phyloP scores from a whole-genome alignment of 1,139 yeast species.

The Kluyveromyces sp. region DNA sequence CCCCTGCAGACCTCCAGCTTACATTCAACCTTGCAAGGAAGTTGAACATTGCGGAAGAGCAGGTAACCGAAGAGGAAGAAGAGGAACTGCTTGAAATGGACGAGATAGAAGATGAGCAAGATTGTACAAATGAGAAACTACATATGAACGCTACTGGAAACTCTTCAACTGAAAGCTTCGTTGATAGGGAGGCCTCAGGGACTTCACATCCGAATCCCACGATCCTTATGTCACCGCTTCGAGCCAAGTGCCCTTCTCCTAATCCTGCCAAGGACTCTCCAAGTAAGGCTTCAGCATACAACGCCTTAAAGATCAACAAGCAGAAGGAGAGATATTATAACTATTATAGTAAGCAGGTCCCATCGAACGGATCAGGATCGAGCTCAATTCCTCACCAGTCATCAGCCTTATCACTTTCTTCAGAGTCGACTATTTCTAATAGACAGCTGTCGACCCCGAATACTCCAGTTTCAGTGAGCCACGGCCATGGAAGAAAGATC shows the following conservation, averaged over 20 bases:
- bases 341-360: slow-evolving; percentile 24
- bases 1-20: slow-evolving; percentile 39
- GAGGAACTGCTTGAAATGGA: slow-evolving; percentile 2
- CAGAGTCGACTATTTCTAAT: slow-evolving; percentile 7
- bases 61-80: slow-evolving; percentile 13
- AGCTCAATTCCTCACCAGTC: slow-evolving; percentile 9
- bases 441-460: slow-evolving; percentile 11
- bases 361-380: slow-evolving; percentile 12
- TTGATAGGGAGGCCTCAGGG: slow-evolving; percentile 1
- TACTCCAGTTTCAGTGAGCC: slow-evolving; percentile 22
- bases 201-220: neutral
- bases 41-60: slow-evolving; percentile 18
- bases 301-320: slow-evolving; percentile 27
- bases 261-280: slow-evolving; percentile 5
- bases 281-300: slow-evolving; percentile 8
- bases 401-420: slow-evolving; percentile 12
- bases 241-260: slow-evolving; percentile 22
- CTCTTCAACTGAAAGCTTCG: neutral
- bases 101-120: neutral
- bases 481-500: slow-evolving; percentile 4
- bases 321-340: slow-evolving; percentile 30
- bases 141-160: neutral
- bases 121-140: no score
- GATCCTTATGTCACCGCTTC: slow-evolving; percentile 23
- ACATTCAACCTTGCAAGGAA: slow-evolving; percentile 13